Conservation (phyloP, 805 yeast species). For the Lipomyces mesembrius region DNA sequence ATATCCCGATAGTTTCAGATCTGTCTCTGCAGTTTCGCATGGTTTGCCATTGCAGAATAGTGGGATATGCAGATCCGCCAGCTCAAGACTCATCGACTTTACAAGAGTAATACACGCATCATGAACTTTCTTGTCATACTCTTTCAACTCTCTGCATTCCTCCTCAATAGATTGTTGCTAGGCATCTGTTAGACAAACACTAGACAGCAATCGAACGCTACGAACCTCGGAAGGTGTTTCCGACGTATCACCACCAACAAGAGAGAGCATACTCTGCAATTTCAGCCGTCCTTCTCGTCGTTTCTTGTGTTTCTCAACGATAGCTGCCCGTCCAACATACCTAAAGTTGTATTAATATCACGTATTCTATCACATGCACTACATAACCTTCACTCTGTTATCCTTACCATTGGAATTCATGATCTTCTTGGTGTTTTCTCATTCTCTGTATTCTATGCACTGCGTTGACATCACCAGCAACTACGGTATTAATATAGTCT, state of each 20-base stretch:
- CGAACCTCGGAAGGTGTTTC: conserved; percentile 19
- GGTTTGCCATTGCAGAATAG: conserved; percentile 18
- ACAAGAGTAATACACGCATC: conserved; percentile 25
- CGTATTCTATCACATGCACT: neutral
- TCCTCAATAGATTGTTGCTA: conserved; percentile 22
- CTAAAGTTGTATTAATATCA: conserved; percentile 6
- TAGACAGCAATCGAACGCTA: no score
- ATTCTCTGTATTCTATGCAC: conserved; percentile 19
- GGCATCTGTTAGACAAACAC: neutral
- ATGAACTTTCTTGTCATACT: conserved; percentile 31
- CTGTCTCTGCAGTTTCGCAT: neutral
- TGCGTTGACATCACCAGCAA: conserved; percentile 4
- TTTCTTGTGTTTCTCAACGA: conserved; percentile 18
- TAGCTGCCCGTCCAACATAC: conserved; percentile 25
- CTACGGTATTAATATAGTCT: conserved; percentile 7
- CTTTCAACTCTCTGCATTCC: conserved; percentile 17
- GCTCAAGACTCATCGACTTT: conserved; percentile 25
- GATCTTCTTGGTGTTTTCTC: conserved; percentile 30
- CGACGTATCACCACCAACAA: conserved; percentile 28
- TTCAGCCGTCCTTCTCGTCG: conserved; percentile 23
- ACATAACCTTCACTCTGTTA: neutral
- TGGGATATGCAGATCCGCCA: conserved; percentile 25
- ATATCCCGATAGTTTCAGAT: neutral
- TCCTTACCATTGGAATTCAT: conserved; percentile 31
- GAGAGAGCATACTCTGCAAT: conserved; percentile 18